These are phyloP conservation scores for Candida silvicultrix DNA, from an alignment of 805 yeast species.

Conservation along the genomic window DNA sequence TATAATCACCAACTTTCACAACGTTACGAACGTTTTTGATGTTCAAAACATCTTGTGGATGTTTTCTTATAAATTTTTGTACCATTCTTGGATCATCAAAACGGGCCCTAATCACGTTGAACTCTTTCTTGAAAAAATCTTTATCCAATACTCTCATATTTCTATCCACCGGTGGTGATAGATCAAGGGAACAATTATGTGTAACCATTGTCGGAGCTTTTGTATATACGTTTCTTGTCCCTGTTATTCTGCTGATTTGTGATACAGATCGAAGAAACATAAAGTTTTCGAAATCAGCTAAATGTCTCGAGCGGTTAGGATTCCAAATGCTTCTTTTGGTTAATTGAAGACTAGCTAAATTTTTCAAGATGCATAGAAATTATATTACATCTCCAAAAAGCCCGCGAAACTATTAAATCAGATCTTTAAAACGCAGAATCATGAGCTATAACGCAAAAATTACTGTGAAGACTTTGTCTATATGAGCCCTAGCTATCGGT, in stretches of 20 bases:
- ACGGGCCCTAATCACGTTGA: conserved; percentile 59
- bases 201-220: neutral
- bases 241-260: neutral
- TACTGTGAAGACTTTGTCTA: no score
- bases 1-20: conserved; percentile 31
- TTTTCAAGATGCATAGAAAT: neutral
- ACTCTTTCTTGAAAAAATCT: conserved; percentile 48
- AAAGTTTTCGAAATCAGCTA: no score
- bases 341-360: no score
- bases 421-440: no score
- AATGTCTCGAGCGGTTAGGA: no score
- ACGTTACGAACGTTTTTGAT: conserved; percentile 70
- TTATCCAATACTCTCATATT: conserved; percentile 64
- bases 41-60: conserved; percentile 55
- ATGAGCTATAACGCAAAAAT: no score
- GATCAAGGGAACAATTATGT: conserved; percentile 5
- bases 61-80: conserved; percentile 46
- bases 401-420: no score
- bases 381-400: no score
- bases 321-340: no score
- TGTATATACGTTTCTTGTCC: neutral
- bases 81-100: conserved; percentile 58
- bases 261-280: neutral
- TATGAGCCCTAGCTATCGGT: no score
- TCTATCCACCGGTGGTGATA: conserved; percentile 61